These are phyloP conservation scores for Phytopythium vexans DNA, from an alignment of 352 stramenopile species.

Conservation along the genomic window DNA sequence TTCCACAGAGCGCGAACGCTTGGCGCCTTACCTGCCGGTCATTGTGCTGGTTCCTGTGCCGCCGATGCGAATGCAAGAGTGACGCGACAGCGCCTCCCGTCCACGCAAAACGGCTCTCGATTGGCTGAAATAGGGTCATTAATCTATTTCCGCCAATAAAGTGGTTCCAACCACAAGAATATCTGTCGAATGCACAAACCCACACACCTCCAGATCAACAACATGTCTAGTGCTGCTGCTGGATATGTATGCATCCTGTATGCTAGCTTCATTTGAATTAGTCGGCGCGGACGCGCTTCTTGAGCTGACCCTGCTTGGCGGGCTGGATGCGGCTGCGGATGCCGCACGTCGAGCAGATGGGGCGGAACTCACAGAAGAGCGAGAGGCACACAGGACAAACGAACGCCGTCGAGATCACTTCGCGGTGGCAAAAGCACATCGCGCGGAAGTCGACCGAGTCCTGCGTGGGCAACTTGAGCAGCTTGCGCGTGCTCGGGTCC, in stretches of 20 bases:
- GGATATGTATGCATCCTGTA: no score
- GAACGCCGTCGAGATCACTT: constrained; percentile 78
- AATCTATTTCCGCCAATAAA: constrained; percentile 15
- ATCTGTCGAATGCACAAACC: constrained; percentile 5
- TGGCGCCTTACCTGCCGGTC: background rate
- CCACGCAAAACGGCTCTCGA: background rate
- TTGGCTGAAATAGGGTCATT: constrained; percentile 11
- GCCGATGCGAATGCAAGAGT: background rate
- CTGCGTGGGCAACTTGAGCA: constrained; percentile 82
- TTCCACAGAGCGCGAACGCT: background rate
- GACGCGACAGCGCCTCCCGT: background rate
- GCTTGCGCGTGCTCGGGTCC: constrained; percentile 70
- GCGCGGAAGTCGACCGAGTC: constrained; percentile 86
- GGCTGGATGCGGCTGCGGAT: constrained; percentile 82
- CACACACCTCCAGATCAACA: no score
- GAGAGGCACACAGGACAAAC: constrained; percentile 87
- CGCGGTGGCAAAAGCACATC: constrained; percentile 88
- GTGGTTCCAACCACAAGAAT: constrained; percentile 12
- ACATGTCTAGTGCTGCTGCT: no score
- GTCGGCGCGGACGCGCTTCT: constrained; percentile 35
- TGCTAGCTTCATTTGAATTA: constrained; percentile 2
- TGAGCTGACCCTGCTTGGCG: constrained; percentile 50
- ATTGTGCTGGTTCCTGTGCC: background rate
- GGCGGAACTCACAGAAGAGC: constrained; percentile 85
- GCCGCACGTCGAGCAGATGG: constrained; percentile 85